A percentile compares a stretch with the other conserved stretches of the same genome.
phyloP scores from a whole-genome alignment of 805 yeast species.

The Phaffomyces opuntiae region DNA sequence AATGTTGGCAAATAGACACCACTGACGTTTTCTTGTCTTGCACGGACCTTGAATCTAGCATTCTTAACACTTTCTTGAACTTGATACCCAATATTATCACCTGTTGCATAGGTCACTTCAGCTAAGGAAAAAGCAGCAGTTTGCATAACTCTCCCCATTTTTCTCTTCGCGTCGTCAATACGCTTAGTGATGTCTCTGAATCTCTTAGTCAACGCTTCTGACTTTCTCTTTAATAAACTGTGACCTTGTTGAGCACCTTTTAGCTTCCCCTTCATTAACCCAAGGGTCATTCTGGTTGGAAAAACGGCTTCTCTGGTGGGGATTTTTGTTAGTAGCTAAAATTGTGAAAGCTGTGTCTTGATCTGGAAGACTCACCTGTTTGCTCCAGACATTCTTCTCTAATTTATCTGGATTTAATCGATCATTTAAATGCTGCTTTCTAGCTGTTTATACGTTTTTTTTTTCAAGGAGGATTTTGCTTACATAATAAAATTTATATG shows the following conservation, averaged over 20 bases:
- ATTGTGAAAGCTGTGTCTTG: too few species aligned
- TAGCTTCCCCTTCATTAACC: conserved; percentile 88
- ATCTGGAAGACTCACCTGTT: conserved; percentile 14
- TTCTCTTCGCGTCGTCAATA: conserved; percentile 82
- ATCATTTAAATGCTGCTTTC: neutral
- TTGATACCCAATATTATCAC: conserved; percentile 91
- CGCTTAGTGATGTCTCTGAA: conserved; percentile 92
- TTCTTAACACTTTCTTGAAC: conserved; percentile 89
- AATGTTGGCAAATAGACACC: conserved; percentile 94
- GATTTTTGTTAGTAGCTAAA: neutral
- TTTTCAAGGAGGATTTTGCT: too few species aligned
- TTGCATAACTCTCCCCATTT: conserved; percentile 98
- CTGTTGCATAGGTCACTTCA: conserved; percentile 95
- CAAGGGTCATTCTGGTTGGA: conserved; percentile 96
- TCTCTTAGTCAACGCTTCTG: conserved; percentile 94
- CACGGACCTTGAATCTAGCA: conserved; percentile 85
- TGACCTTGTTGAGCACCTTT: conserved; percentile 98
- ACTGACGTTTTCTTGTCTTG: conserved; percentile 92
- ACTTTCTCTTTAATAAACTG: conserved; percentile 85
- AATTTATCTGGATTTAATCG: neutral
- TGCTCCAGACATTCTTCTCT: conserved; percentile 15
- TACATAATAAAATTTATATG: too few species aligned
- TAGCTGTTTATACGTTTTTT: too few species aligned
- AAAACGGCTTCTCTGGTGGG: conserved; percentile 80
- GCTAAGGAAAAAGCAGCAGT: conserved; percentile 96